These are phyloP conservation scores for Elsinoe perseae DNA, from an alignment of 2,329 filamentous ascomycete genomes.

Conservation along the genomic window DNA sequence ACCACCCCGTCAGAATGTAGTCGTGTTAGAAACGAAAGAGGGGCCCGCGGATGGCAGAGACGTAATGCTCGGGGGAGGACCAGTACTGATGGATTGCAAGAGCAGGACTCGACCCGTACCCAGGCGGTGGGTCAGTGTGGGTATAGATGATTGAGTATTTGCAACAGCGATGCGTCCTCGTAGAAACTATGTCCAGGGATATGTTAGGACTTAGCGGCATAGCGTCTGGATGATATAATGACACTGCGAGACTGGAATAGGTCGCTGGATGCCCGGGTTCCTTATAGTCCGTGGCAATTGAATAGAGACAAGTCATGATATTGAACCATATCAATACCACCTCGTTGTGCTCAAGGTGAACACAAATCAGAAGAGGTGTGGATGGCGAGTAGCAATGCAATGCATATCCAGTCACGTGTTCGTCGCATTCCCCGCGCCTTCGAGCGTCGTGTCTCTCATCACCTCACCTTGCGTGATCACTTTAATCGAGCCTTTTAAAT, in stretches of 20 bases:
- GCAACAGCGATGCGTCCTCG: not conserved
- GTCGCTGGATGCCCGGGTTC: not conserved
- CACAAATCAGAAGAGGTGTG: not conserved
- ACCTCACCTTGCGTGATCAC: slow-evolving; percentile 1
- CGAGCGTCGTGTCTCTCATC: not conserved
- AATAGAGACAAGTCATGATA: not conserved
- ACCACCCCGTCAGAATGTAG: slow-evolving; percentile 44
- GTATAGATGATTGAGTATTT: slow-evolving; percentile 18
- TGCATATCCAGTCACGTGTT: not conserved
- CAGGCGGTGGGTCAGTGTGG: slow-evolving; percentile 26
- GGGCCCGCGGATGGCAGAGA: not conserved
- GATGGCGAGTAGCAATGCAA: not conserved
- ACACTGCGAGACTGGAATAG: not conserved
- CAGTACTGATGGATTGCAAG: not conserved
- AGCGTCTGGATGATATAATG: slow-evolving; percentile 1
- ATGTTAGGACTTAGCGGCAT: slow-evolving; percentile 5
- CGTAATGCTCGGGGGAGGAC: not conserved
- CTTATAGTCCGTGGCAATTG: not conserved
- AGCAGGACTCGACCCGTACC: slow-evolving; percentile 20
- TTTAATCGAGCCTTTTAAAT: not conserved
- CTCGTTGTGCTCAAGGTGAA: too few relatives aligned
- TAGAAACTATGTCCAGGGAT: not conserved
- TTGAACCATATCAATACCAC: not conserved
- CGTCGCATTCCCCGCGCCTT: not conserved
- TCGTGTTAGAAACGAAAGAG: slow-evolving; percentile 20